phyloP scores from a whole-genome alignment of 345 rosid species.

The Boechera divaricarpa region DNA sequence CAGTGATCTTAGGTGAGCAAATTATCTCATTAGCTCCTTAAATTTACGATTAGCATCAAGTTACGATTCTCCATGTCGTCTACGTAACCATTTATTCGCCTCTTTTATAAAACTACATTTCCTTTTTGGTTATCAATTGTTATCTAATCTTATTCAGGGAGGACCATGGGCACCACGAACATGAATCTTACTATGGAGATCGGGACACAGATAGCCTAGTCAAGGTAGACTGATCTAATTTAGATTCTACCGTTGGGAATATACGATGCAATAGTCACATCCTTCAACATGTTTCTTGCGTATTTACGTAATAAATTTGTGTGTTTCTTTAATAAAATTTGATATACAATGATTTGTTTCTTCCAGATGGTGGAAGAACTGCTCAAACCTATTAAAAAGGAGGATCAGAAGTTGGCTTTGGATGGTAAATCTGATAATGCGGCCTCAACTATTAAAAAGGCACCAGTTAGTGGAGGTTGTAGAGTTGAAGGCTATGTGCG shows the following conservation, averaged over 20 bases:
- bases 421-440: slow-evolving; percentile 47
- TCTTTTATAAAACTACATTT: background rate
- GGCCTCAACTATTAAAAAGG: slow-evolving; percentile 48
- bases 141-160: slow-evolving; percentile 53
- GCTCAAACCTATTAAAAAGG: slow-evolving; percentile 63
- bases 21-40: background rate
- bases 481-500: slow-evolving; percentile 89
- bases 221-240: slow-evolving; percentile 54
- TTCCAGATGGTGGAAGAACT: slow-evolving; percentile 73
- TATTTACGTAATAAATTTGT: background rate
- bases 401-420: slow-evolving; percentile 58
- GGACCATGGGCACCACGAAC: slow-evolving; percentile 90
- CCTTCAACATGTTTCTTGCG: background rate
- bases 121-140: background rate
- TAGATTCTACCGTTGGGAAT: background rate
- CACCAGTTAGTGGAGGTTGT: slow-evolving; percentile 89
- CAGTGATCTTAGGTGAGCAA: slow-evolving; percentile 66
- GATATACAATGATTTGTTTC: slow-evolving; percentile 21
- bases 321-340: background rate
- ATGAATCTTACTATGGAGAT: slow-evolving; percentile 96
- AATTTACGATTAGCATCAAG: background rate
- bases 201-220: slow-evolving; percentile 91
- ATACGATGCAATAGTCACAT: background rate
- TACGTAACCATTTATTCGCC: background rate
- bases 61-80: slow-evolving; percentile 4